phyloP scores from a whole-genome alignment of 2,329 filamentous ascomycete species.

The Cercospora sp. region DNA sequence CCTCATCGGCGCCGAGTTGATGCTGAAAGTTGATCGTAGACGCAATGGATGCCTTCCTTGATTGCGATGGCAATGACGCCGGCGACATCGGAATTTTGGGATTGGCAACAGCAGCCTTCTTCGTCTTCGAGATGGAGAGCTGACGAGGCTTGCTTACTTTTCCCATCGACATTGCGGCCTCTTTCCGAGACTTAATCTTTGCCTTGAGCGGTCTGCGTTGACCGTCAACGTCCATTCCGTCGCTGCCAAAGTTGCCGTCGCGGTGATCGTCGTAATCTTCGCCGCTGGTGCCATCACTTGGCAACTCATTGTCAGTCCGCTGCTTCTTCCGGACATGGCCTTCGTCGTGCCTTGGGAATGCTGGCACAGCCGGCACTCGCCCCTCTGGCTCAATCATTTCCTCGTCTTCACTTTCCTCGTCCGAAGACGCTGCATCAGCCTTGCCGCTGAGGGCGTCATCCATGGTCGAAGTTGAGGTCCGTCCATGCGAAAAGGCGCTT shows the following conservation, averaged over 20 bases:
- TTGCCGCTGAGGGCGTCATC: conserved; percentile 92
- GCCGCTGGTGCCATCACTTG: conserved; percentile 62
- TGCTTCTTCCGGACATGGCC: conserved; percentile 41
- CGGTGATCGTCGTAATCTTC: conserved; percentile 58
- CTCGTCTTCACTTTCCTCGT: conserved; percentile 73
- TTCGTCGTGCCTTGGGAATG: conserved; percentile 30
- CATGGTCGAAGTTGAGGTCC: conserved; percentile 87
- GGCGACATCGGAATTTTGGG: conserved; percentile 53
- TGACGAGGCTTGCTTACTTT: conserved; percentile 46
- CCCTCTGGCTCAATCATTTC: conserved; percentile 68
- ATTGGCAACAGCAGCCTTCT: conserved; percentile 38
- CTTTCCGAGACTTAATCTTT: conserved; percentile 45
- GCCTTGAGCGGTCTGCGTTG: conserved; percentile 41
- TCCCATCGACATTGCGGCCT: conserved; percentile 17
- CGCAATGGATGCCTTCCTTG: conserved; percentile 73
- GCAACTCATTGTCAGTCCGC: conserved; percentile 49
- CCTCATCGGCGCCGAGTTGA: conserved; percentile 66
- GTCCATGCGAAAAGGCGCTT: conserved; percentile 88
- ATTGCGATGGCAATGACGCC: conserved; percentile 64
- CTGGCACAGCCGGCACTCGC: conserved; percentile 32
- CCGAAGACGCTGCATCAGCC: conserved; percentile 78
- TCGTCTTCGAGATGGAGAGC: conserved; percentile 55
- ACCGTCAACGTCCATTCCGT: conserved; percentile 53
- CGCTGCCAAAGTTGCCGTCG: conserved; percentile 55
- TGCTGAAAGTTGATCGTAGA: conserved; percentile 61